Evolutionary conservation across 1,139 yeast genomes (phyloP).

Genomic region (Scheffersomyces segobiensis): DNA sequence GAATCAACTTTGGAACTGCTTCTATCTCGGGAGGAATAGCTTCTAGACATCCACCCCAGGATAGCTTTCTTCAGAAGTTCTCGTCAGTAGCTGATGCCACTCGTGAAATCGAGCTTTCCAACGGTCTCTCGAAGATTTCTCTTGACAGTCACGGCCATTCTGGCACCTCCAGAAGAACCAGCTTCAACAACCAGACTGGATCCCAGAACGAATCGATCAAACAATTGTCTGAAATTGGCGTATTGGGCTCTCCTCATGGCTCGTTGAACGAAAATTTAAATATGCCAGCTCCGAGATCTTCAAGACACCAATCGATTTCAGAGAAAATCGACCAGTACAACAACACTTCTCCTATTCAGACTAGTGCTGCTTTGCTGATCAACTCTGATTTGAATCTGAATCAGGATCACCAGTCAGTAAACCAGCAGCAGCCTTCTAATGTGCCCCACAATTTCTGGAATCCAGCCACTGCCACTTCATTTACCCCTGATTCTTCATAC

Average conservation of each 20-base stretch:
- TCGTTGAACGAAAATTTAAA: constrained; percentile 55
- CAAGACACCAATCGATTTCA: constrained; percentile 60
- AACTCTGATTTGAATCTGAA: constrained; percentile 28
- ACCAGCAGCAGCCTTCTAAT: constrained; percentile 8
- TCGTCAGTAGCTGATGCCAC: constrained; percentile 80
- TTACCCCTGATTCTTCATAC: constrained; percentile 44
- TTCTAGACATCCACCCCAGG: constrained; percentile 47
- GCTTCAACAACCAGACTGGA: constrained; percentile 36
- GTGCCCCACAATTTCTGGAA: constrained; percentile 56
- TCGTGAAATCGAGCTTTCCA: constrained; percentile 62
- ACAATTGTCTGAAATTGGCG: constrained; percentile 19
- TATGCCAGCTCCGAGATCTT: constrained; percentile 37
- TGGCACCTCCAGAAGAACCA: constrained; percentile 46
- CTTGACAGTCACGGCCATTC: constrained; percentile 23
- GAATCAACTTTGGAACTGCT: constrained; percentile 55
- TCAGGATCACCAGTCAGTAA: constrained; percentile 8
- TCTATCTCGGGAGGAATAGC: constrained; percentile 62
- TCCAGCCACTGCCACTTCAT: constrained; percentile 61
- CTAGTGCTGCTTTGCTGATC: constrained; percentile 39
- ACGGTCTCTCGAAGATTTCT: constrained; percentile 27
- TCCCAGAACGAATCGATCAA: constrained; percentile 9
- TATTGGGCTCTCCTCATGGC: constrained; percentile 41
- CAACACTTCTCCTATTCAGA: constrained; percentile 51
- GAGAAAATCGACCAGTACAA: constrained; percentile 65
- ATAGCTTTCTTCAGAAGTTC: constrained; percentile 64